Evolutionary conservation across 129 eudicot species (phyloP).

Genomic region (Helianthus tuberosus): DNA sequence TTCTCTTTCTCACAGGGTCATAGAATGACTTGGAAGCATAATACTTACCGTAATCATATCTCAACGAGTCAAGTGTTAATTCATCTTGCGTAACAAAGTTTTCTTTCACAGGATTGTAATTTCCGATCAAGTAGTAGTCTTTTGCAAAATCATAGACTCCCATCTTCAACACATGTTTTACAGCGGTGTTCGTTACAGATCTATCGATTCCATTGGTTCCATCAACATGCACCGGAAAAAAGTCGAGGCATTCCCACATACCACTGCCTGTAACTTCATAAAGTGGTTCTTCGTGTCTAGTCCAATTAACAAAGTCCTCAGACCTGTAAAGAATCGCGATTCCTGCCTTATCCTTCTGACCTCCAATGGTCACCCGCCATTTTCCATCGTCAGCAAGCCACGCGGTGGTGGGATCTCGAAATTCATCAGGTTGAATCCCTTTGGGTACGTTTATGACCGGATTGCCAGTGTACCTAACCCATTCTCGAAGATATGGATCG

Average conservation of each 20-base stretch:
- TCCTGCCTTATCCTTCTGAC: conserved; percentile 38
- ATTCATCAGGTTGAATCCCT: conserved; percentile 32
- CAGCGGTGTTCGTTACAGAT: conserved; percentile 19
- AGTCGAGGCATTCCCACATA: conserved; percentile 79
- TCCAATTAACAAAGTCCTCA: conserved; percentile 55
- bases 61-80: conserved; percentile 26
- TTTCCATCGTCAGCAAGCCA: conserved; percentile 55
- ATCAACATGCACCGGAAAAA: conserved; percentile 51
- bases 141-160: conserved; percentile 38
- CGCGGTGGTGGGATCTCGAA: conserved; percentile 73
- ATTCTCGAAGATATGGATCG: conserved; percentile 57
- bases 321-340: conserved; percentile 48
- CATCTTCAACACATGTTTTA: conserved; percentile 63
- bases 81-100: conserved; percentile 38
- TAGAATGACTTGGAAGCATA: conserved; percentile 74
- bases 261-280: conserved; percentile 33
- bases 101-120: conserved; percentile 40
- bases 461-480: conserved; percentile 57
- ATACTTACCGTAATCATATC: conserved; percentile 70
- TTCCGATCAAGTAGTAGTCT: conserved; percentile 61
- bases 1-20: conserved; percentile 51
- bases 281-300: conserved; percentile 37
- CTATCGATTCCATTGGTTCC: conserved; percentile 48
- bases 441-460: conserved; percentile 48
- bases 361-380: conserved; percentile 57